Conservation (phyloP, 23 red algal genomes). For the Agarophyton chilense region DNA sequence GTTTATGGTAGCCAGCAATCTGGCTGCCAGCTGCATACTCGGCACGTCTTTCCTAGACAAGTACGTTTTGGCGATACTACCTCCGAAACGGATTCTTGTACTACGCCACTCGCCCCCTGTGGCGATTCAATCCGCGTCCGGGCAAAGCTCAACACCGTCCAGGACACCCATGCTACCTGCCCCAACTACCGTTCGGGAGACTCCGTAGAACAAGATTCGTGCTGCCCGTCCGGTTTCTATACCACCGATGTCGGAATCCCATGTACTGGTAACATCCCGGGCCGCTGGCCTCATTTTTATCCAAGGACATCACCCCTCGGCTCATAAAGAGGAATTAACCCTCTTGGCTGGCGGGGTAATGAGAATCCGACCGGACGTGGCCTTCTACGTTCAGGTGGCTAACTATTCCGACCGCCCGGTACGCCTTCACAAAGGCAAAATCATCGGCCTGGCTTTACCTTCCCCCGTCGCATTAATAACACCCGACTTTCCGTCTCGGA, state of each 20-base stretch:
- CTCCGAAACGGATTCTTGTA: neutral
- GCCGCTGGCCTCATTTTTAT: neutral
- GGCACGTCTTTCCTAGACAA: neutral
- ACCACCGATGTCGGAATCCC: slow-evolving; percentile 15
- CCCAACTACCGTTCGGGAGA: neutral
- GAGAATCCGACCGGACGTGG: neutral
- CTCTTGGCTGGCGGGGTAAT: slow-evolving; percentile 19
- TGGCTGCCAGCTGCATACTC: neutral
- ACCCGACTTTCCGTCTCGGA: neutral
- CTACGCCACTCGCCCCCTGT: neutral
- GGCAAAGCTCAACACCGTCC: neutral
- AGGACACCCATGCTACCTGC: neutral
- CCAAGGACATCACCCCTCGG: neutral
- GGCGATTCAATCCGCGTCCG: neutral
- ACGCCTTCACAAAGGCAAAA: neutral
- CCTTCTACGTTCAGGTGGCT: neutral
- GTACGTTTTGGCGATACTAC: neutral
- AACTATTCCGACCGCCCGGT: slow-evolving; percentile 14
- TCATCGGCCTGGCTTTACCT: slow-evolving; percentile 33
- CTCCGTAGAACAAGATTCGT: neutral
- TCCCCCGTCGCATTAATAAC: slow-evolving; percentile 3
- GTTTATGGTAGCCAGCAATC: neutral
- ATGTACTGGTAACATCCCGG: neutral
- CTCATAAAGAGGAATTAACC: neutral
- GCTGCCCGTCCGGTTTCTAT: neutral